phyloP scores from a whole-genome alignment of 371 early-diverging fungal genomes.

The Mucor sp. region DNA sequence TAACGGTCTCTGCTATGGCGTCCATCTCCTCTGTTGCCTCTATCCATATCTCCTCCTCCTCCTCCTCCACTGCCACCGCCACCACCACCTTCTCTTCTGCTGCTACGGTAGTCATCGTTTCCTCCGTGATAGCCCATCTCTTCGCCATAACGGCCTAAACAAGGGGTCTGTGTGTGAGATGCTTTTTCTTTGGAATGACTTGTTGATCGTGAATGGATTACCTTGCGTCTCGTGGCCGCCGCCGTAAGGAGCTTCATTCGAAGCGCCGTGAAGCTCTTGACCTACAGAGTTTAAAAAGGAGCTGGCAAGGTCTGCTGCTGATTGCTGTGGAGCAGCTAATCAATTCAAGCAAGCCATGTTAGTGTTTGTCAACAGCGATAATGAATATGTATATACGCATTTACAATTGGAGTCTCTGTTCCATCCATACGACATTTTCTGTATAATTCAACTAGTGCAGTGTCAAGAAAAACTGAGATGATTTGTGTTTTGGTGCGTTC shows the following conservation, averaged over 20 bases:
- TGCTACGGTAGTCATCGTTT: constrained; percentile 21
- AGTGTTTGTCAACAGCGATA: not conserved
- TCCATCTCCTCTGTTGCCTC: constrained; percentile 26
- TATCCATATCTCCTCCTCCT: constrained; percentile 26
- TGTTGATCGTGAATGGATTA: not conserved
- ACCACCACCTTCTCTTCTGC: constrained; percentile 21
- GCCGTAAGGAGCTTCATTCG: constrained; percentile 22
- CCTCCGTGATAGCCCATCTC: constrained; percentile 17
- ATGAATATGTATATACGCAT: not conserved
- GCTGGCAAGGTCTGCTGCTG: constrained; percentile 46
- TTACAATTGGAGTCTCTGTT: constrained; percentile 26
- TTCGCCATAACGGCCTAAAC: constrained; percentile 18
- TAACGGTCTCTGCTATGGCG: constrained; percentile 54
- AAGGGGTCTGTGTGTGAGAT: not conserved
- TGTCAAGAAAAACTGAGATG: not conserved
- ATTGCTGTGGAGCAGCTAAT: constrained; percentile 22
- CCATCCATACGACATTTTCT: constrained; percentile 31
- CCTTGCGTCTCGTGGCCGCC: constrained; percentile 23
- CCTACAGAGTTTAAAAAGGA: constrained; percentile 52
- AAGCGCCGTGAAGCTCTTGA: constrained; percentile 34
- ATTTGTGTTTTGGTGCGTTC: not conserved
- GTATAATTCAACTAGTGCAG: not conserved
- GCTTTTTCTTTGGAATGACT: no score
- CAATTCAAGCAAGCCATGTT: not conserved
- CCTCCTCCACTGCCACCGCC: constrained; percentile 14